Percentiles rank a stretch among this genome's conserved stretches.
These are phyloP conservation scores for Hyaloscypha finlandica DNA, from an alignment of 495 filamentous ascomycete genomes.

Conservation along the genomic window DNA sequence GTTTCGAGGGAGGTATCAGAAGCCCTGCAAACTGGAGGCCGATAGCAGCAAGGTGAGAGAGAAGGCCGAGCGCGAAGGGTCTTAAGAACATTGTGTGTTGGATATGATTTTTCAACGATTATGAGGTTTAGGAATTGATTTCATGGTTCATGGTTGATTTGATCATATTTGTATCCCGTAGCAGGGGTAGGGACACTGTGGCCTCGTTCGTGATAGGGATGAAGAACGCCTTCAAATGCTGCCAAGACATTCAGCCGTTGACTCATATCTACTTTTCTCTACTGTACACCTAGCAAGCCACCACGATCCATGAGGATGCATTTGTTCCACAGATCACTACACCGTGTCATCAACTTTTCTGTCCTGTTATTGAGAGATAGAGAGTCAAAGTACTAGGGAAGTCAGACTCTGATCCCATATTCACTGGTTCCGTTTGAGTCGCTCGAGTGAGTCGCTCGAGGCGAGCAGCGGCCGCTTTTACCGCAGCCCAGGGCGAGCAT, in stretches of 20 bases:
- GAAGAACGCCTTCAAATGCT: not conserved
- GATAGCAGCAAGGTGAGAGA: not conserved
- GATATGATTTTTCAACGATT: not conserved
- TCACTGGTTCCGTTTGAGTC: too few species aligned
- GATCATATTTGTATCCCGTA: not conserved
- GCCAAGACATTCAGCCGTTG: constrained; percentile 1
- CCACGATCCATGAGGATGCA: not conserved
- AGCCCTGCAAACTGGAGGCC: not conserved
- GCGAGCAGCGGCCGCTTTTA: too few species aligned
- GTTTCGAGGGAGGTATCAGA: not conserved
- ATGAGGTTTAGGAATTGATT: not conserved
- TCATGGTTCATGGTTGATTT: not conserved
- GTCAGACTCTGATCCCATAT: too few species aligned
- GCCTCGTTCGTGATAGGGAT: not conserved
- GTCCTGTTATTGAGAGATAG: too few species aligned
- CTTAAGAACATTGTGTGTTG: not conserved
- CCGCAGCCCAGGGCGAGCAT: too few species aligned
- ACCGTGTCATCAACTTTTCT: too few species aligned
- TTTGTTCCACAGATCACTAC: too few species aligned
- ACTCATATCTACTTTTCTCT: not conserved
- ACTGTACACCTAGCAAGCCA: not conserved
- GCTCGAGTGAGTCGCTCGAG: too few species aligned
- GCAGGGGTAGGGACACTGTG: not conserved
- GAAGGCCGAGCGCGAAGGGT: not conserved
- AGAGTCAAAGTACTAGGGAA: too few species aligned